These are phyloP conservation scores for Tricholoma sp. DNA, from an alignment of 768 basidiomycete species.

Conservation along the genomic window DNA sequence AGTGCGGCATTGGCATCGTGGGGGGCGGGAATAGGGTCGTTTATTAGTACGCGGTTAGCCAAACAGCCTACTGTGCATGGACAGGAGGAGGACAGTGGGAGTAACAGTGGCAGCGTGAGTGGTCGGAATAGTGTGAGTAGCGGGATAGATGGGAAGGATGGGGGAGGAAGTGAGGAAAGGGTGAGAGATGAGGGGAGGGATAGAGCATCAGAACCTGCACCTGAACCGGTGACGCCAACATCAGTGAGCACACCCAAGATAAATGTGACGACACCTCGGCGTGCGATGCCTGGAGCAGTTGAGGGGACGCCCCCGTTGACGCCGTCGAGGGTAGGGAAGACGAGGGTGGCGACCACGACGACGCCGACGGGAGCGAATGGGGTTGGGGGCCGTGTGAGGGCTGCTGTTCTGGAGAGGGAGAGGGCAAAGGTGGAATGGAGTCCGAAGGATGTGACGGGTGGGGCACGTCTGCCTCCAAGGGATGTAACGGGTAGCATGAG, in stretches of 20 bases:
- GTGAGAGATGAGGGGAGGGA: slow-evolving; percentile 2
- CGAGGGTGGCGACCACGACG: slow-evolving; percentile 5
- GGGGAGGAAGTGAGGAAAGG: slow-evolving; percentile 6
- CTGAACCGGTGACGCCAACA: slow-evolving; percentile 9
- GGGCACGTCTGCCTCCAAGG: background rate
- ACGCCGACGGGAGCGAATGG: background rate
- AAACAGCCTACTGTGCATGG: slow-evolving; percentile 4
- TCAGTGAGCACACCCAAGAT: slow-evolving; percentile 6
- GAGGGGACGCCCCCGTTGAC: slow-evolving; percentile 7
- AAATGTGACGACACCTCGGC: slow-evolving; percentile 8
- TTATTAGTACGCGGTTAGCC: slow-evolving; percentile 15
- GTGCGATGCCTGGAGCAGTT: slow-evolving; percentile 1
- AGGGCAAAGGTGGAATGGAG: background rate
- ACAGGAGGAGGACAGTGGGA: background rate
- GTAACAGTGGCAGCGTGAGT: slow-evolving; percentile 1
- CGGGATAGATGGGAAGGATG: background rate
- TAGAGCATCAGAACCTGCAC: background rate
- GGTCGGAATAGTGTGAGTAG: background rate
- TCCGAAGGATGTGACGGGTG: background rate
- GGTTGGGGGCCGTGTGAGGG: background rate
- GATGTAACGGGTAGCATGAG: background rate
- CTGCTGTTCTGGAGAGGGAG: background rate
- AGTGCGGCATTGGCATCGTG: slow-evolving; percentile 9
- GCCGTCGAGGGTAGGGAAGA: slow-evolving; percentile 6
- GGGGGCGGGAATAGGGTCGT: slow-evolving; percentile 17